Evolutionary conservation across 2,329 filamentous ascomycete genomes (phyloP), one percentile per base, ranked within the genome.

Genomic region (Cytospora piceicola): DNA sequence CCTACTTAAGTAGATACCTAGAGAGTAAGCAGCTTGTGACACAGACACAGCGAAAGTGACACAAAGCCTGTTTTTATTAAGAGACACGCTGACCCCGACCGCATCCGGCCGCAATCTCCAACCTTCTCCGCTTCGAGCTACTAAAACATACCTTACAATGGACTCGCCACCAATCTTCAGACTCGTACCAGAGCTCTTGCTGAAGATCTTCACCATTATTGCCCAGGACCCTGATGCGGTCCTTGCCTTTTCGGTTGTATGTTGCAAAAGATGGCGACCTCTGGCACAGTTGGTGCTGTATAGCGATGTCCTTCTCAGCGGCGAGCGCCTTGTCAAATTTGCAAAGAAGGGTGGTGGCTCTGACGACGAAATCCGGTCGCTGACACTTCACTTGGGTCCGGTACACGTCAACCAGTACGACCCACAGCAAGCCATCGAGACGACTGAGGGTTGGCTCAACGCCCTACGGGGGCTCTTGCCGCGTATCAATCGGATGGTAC

Each of bases 181-280:
- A n/a, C 53, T 56, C 32, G 14, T n/a, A 56, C 29, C 53, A 56
- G 53, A 56, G 27, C 53, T 56, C 20, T 32, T 56, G 29, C 29
- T 56, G 12, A 29, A 11, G 17, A 20, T 56, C 20, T 56, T 56
- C 53, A n/a, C 6, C 7, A 14, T 14, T 3, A 9, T 56, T 32
- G 53, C 53, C 1, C 53, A 56, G 29, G 53, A 56, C 27, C 11
- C 53, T 15, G 53, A 56, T 20, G 53, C 53, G 53, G 22, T 8
- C 30, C 29, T 56, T 30, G 20, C 53, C n/a, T 56, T 9, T n/a
- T 56, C 53, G 27, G 27, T 56, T 32, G 29, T 56, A n/a, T 56
- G 53, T 32, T 56, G 53, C 53, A 56, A 56, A 20, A 29, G n/a
- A 55, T 55, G 53, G 53, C 53, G 29, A 9, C 53, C 29, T 56